Evolutionary conservation across 2,329 filamentous ascomycete species (phyloP), one percentile per base, ranked within the genome.

Genomic region (Penicillium sp.): DNA sequence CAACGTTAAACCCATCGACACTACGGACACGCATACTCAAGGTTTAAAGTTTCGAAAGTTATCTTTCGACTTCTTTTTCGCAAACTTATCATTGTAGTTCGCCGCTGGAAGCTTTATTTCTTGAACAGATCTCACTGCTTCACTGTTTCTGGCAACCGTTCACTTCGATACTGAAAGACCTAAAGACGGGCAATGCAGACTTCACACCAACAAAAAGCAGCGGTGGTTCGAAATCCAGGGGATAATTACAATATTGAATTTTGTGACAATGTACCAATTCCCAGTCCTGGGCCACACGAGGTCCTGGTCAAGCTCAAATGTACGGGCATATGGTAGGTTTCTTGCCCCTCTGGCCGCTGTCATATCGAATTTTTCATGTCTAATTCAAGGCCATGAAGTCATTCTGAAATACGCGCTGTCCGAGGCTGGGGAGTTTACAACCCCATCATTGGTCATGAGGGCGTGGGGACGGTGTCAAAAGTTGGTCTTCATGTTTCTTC

Each of bases 371-470:
- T 18, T 18, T 18, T 18, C 18, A 18, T 18, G 18, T 18, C 18
- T 18, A 18, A 18, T 18, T 18, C 18, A 18, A 18, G 18, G 18
- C 18, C 18, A 18, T 18, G 18, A 44, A 61, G 59, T 24, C 54
- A 55, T 39, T 61, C 59, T 1, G 59, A 61, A 50, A 52, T 59
- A n/a, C 57, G 59, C 34, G 59, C 59, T 1, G 55, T 58, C 0
- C 26, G 54, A 27, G 55, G 46, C 3, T 61, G 56, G 56, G 53
- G 55, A 13, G 33, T 43, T 9, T 61, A 61, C 28, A 59, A 60
- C 45, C 41, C 54, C 9, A 61, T 61, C n/a, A 59, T 61, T 41
- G 57, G 57, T 28, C 59, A 61, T n/a, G 59, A 61, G 53, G 59
- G 59, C 24, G 48, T 61, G 1, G 59, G 59, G 3, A 54, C 39